These are phyloP conservation scores for bread wheat (Triticum aestivum) DNA, from an alignment of 176 grass and related monocot genomes.

Conservation along the genomic window DNA sequence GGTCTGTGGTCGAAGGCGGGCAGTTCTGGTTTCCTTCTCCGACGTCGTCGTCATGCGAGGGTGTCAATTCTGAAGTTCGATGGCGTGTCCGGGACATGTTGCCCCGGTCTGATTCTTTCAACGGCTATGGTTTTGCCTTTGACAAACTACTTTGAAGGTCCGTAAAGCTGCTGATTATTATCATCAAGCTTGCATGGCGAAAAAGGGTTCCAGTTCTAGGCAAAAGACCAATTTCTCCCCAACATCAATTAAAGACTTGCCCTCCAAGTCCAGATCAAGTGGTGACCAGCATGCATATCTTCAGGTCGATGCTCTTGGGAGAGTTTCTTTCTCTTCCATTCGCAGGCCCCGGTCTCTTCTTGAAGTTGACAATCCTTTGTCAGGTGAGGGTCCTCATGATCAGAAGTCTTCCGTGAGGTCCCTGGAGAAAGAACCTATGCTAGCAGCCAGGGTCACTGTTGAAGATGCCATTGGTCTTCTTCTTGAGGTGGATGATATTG, in stretches of 20 bases:
- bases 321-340: conserved; percentile 86
- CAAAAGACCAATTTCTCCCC: conserved; percentile 70
- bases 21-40: too few species aligned
- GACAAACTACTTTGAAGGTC: too few species aligned
- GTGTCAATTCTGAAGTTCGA: too few species aligned
- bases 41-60: too few species aligned
- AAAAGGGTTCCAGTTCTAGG: conserved; percentile 58
- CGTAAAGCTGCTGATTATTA: conserved; percentile 52
- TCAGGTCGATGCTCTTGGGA: conserved; percentile 78
- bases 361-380: conserved; percentile 67
- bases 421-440: conserved; percentile 84
- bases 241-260: conserved; percentile 68
- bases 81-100: too few species aligned
- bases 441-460: conserved; percentile 86
- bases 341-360: conserved; percentile 80
- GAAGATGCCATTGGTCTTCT: conserved; percentile 87
- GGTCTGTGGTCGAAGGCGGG: too few species aligned
- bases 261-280: conserved; percentile 72
- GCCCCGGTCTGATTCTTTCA: too few species aligned
- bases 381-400: conserved; percentile 54
- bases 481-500: conserved; percentile 95
- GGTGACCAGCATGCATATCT: conserved; percentile 83
- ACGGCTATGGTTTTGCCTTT: too few species aligned
- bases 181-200: conserved; percentile 95
- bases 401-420: conserved; percentile 68